phyloP scores from a whole-genome alignment of 1,284 basidiomycete genomes.

The Mycena citricolor region DNA sequence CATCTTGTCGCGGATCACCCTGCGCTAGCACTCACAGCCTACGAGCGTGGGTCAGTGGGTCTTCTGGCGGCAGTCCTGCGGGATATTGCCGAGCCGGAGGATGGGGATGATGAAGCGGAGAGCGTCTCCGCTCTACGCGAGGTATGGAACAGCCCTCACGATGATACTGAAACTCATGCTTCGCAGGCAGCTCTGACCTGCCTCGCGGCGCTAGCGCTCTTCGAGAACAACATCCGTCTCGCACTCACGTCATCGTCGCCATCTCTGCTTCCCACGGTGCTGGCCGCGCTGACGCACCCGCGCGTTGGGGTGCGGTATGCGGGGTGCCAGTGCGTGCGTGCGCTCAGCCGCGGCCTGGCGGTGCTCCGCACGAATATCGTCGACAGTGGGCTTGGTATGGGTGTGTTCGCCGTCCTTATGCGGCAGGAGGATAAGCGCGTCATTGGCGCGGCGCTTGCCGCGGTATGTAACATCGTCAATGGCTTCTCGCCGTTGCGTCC shows the following conservation, averaged over 20 bases:
- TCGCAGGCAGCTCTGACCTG: constrained; percentile 66
- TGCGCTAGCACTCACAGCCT: constrained; percentile 61
- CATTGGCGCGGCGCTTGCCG: constrained; percentile 68
- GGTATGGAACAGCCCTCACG: constrained; percentile 38
- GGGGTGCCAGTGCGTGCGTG: constrained; percentile 83
- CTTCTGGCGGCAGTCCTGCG: constrained; percentile 50
- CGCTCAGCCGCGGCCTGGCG: constrained; percentile 73
- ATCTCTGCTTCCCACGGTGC: constrained; percentile 54
- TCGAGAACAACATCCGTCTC: constrained; percentile 68
- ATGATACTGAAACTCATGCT: not conserved
- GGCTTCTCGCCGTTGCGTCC: constrained; percentile 81
- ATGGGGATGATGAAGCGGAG: constrained; percentile 62
- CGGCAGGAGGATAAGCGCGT: constrained; percentile 59
- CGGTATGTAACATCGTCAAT: constrained; percentile 82
- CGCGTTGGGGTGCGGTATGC: constrained; percentile 76
- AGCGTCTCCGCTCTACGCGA: constrained; percentile 60
- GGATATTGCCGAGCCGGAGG: constrained; percentile 41
- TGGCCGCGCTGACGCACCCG: constrained; percentile 55
- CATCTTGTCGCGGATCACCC: constrained; percentile 71
- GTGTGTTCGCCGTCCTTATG: constrained; percentile 62
- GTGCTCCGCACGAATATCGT: constrained; percentile 81
- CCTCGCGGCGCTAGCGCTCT: constrained; percentile 68
- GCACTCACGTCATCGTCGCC: constrained; percentile 53
- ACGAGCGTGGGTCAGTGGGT: constrained; percentile 58
- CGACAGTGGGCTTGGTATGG: constrained; percentile 76